Evolutionary conservation across 345 rosid species (phyloP), one percentile per base, ranked within the genome.

Genomic region (Erucastrum elatum): DNA sequence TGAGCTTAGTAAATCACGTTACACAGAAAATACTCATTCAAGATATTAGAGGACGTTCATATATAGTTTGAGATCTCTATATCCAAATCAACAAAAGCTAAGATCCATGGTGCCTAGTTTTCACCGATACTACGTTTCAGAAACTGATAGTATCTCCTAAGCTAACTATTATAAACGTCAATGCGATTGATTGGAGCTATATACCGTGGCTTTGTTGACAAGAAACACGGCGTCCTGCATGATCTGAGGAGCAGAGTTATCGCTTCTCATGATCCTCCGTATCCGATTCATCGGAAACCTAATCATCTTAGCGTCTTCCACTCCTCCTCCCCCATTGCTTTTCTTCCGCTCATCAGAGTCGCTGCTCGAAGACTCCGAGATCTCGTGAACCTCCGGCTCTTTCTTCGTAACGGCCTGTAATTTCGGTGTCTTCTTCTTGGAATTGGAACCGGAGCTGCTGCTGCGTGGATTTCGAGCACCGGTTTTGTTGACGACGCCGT

Each of bases 171-270:
- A 37, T 15, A 21, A 29, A 46, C 4, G 53, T 13, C 53, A 46
- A 12, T 46, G 53, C 5, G 10, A 44, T 30, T 64, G 35, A 58
- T 59, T 7, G 39, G n/a, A 5, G 41, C 8, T n/a, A 41, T 87
- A 94, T 87, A 94, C 97, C 87, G 90, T 84, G 62, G 95, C 98
- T 82, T 88, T 91, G 69, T 91, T 90, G 81, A 91, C 90, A 55
- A 94, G 84, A 71, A 89, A 90, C 5, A 87, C 90, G 6, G 90
- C 93, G 53, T 94, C 97, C 70, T 84, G 85, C 70, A 82, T 73
- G 4, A 89, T 51, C 27, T 74, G 74, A 78, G 80, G 71, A 46
- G 78, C 79, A 17, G 81, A 70, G 49, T 82, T 83, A 12, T 84
- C 91, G 71, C 62, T 81, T 82, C 87, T 90, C 66, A 87, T 87